phyloP scores from a whole-genome alignment of 768 basidiomycete genomes.

The Pleurotus ostreatus region DNA sequence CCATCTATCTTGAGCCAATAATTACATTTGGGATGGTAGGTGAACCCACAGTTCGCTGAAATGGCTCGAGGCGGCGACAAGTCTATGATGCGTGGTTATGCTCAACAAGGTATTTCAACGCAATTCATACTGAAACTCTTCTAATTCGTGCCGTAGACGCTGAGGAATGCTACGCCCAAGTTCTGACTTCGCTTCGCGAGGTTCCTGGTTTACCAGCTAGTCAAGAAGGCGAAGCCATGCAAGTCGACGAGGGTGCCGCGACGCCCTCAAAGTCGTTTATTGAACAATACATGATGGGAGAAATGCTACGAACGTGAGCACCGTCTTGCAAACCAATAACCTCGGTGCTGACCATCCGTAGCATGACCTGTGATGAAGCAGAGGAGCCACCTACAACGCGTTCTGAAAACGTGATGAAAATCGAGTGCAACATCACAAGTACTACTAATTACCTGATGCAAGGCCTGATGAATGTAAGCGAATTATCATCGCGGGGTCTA shows the following conservation, averaged over 20 bases:
- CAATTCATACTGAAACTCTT: constrained; percentile 15
- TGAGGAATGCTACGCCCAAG: constrained; percentile 83
- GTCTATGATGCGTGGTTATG: constrained; percentile 39
- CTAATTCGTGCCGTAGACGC: constrained; percentile 56
- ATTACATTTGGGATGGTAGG: constrained; percentile 9
- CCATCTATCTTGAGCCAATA: too few species aligned
- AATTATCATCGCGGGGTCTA: too few species aligned
- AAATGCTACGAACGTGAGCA: constrained; percentile 65
- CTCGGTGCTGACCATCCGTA: constrained; percentile 25
- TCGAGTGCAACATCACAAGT: constrained; percentile 89
- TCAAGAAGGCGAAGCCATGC: constrained; percentile 16
- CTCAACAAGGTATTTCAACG: constrained; percentile 67
- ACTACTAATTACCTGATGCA: constrained; percentile 85
- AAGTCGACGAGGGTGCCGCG: constrained; percentile 20
- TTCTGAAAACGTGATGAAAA: constrained; percentile 75
- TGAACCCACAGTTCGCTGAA: constrained; percentile 91
- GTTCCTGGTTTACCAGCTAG: constrained; percentile 44
- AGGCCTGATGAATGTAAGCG: constrained; percentile 73
- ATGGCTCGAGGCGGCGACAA: constrained; percentile 38
- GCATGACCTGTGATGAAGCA: constrained; percentile 78
- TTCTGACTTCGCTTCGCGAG: constrained; percentile 70
- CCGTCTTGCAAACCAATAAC: background rate
- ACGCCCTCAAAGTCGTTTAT: constrained; percentile 51
- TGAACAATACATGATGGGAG: constrained; percentile 77
- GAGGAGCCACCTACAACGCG: constrained; percentile 67